phyloP scores from a whole-genome alignment of 169 alveolate genomes.

The Eimeria acervulina region DNA sequence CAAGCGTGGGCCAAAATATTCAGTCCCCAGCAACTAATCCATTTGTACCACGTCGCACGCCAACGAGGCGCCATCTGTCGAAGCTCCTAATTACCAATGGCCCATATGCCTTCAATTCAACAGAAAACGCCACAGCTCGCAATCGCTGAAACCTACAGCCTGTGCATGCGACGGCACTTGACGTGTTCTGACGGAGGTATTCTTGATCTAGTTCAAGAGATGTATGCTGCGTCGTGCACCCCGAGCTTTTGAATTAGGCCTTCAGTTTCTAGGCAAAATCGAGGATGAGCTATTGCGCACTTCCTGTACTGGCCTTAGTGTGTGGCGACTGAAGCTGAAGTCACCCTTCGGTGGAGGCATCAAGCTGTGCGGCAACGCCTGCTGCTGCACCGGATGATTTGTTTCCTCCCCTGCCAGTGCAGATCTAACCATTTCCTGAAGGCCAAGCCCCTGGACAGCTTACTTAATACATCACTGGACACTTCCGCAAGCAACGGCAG shows the following conservation, averaged over 20 bases:
- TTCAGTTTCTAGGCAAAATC: too few species aligned
- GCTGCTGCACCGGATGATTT: not conserved
- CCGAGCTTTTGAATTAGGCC: too few species aligned
- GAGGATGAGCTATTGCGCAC: too few species aligned
- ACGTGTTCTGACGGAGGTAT: not conserved
- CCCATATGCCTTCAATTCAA: too few species aligned
- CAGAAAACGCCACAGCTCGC: not conserved
- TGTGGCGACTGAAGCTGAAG: too few species aligned
- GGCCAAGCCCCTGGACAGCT: not conserved
- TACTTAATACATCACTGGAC: not conserved
- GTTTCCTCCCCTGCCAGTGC: not conserved
- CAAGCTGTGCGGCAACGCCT: not conserved
- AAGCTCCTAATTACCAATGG: too few species aligned
- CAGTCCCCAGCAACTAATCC: not conserved
- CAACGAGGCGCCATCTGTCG: too few species aligned
- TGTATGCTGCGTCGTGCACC: too few species aligned
- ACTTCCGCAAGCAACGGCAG: not conserved
- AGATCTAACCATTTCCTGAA: not conserved
- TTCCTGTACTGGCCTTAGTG: too few species aligned
- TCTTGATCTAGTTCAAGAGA: not conserved
- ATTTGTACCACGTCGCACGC: not conserved
- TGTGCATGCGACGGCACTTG: not conserved
- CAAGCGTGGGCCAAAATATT: not conserved
- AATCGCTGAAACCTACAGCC: not conserved
- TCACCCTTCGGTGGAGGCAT: too few species aligned